Evolutionary conservation across 768 basidiomycete species (phyloP).

Genomic region (Boletellus sp.): DNA sequence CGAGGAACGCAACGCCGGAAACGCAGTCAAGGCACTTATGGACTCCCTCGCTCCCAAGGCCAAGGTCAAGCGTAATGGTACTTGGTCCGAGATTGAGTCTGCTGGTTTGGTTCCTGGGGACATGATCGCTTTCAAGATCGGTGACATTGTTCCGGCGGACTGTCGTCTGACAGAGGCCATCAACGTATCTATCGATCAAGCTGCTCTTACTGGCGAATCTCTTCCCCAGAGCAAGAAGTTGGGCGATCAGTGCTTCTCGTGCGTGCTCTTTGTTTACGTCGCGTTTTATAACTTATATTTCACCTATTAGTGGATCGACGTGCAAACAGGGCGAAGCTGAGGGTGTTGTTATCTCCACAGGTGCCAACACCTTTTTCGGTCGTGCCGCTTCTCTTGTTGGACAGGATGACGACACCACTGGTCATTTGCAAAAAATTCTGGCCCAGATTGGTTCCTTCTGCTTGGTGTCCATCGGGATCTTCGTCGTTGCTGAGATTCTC

Average conservation of each 20-base stretch:
- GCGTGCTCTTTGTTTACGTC: constrained; percentile 32
- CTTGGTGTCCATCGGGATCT: constrained; percentile 91
- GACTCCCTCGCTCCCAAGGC: constrained; percentile 98
- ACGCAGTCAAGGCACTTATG: constrained; percentile 99
- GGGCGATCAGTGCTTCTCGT: constrained; percentile 98
- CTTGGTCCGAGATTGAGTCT: constrained; percentile 90
- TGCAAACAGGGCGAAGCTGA: constrained; percentile 99
- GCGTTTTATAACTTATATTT: background rate
- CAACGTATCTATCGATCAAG: constrained; percentile 98
- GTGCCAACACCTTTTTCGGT: constrained; percentile 98
- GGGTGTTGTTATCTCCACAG: constrained; percentile 97
- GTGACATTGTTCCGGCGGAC: constrained; percentile 97
- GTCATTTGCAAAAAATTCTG: constrained; percentile 98
- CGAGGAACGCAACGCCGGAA: constrained; percentile 95
- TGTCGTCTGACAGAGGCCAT: constrained; percentile 95
- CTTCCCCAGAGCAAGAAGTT: constrained; percentile 89
- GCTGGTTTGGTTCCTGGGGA: constrained; percentile 90
- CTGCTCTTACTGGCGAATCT: constrained; percentile 96
- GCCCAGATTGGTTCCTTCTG: constrained; percentile 99
- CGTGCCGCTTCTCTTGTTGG: constrained; percentile 97
- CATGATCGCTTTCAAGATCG: constrained; percentile 97
- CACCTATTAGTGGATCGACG: constrained; percentile 74
- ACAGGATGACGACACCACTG: constrained; percentile 95
- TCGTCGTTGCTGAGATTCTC: constrained; percentile 91
- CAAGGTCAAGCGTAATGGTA: constrained; percentile 81